Evolutionary conservation across 1,139 yeast genomes (phyloP).

Genomic region (Taphrina pruni): DNA sequence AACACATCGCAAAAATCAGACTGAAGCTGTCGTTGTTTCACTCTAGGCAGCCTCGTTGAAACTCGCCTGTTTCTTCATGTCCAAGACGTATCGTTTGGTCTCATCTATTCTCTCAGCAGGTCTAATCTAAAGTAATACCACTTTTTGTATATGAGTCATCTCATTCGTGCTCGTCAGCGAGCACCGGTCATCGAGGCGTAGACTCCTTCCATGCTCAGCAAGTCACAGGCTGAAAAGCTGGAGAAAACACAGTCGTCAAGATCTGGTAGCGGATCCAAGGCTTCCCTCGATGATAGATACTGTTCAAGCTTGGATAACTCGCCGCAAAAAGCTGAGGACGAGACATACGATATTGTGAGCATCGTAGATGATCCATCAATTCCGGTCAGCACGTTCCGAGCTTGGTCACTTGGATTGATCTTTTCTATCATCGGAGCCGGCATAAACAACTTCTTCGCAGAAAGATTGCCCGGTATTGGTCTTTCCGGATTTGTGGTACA

Average conservation of each 20-base stretch:
- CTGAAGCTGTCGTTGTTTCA: too few species aligned
- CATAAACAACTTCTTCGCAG: constrained; percentile 64
- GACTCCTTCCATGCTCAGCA: neutral
- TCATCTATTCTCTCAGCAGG: too few species aligned
- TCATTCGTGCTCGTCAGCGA: too few species aligned
- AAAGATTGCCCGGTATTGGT: constrained; percentile 64
- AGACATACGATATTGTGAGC: constrained; percentile 65
- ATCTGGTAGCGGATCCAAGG: neutral
- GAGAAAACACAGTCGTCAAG: neutral
- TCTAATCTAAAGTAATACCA: too few species aligned
- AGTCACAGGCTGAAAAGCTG: neutral
- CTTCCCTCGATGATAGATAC: neutral
- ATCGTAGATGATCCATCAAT: constrained; percentile 62
- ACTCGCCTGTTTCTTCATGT: too few species aligned
- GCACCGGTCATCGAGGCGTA: neutral
- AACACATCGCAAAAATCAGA: too few species aligned
- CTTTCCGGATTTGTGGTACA: constrained; percentile 64
- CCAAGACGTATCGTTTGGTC: too few species aligned
- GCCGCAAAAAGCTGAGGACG: neutral
- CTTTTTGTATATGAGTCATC: too few species aligned
- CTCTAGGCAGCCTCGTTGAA: too few species aligned
- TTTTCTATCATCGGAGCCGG: constrained; percentile 67
- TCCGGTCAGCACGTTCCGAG: constrained; percentile 67
- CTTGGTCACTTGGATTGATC: constrained; percentile 61
- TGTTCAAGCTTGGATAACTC: neutral